Evolutionary conservation across 495 filamentous ascomycete species (phyloP).

Genomic region (Pseudoneurospora amorphoporcata): DNA sequence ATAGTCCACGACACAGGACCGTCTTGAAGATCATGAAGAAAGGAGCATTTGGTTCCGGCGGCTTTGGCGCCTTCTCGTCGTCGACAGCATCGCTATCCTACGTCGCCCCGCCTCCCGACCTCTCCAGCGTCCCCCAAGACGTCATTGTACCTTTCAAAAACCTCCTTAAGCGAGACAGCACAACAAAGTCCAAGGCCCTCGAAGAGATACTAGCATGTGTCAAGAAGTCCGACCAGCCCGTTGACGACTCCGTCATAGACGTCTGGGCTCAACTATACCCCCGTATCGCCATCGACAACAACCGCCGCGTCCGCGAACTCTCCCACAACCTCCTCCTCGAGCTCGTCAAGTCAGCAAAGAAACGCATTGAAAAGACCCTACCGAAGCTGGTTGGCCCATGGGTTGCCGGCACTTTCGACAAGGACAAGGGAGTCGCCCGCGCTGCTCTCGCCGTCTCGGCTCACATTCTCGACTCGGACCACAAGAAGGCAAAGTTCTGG

Average conservation of each 20-base stretch:
- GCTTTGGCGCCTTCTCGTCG: constrained; percentile 39
- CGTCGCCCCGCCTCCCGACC: constrained; percentile 73
- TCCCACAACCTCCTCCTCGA: constrained; percentile 66
- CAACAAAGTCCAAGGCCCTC: constrained; percentile 84
- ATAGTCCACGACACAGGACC: background rate
- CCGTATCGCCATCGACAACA: constrained; percentile 75
- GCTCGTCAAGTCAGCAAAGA: constrained; percentile 61
- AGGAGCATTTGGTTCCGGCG: constrained; percentile 12
- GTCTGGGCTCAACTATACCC: constrained; percentile 74
- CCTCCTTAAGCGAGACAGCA: constrained; percentile 82
- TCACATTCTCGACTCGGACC: constrained; percentile 62
- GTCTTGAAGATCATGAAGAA: constrained; percentile 1
- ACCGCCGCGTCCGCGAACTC: constrained; percentile 76
- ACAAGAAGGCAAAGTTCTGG: constrained; percentile 68
- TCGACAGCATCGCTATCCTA: constrained; percentile 58
- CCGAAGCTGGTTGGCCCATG: constrained; percentile 71
- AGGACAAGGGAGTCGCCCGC: constrained; percentile 59
- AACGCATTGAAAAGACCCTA: constrained; percentile 68
- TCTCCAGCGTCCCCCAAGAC: constrained; percentile 67
- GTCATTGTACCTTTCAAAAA: constrained; percentile 85
- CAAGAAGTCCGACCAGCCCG: constrained; percentile 3
- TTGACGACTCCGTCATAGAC: background rate
- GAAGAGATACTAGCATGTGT: constrained; percentile 66
- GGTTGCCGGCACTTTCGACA: constrained; percentile 81
- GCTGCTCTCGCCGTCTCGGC: constrained; percentile 66